Percentiles rank a stretch among this genome's conserved stretches.
Conservation (phyloP, 108 stramenopile species). For the Tribonema minus region DNA sequence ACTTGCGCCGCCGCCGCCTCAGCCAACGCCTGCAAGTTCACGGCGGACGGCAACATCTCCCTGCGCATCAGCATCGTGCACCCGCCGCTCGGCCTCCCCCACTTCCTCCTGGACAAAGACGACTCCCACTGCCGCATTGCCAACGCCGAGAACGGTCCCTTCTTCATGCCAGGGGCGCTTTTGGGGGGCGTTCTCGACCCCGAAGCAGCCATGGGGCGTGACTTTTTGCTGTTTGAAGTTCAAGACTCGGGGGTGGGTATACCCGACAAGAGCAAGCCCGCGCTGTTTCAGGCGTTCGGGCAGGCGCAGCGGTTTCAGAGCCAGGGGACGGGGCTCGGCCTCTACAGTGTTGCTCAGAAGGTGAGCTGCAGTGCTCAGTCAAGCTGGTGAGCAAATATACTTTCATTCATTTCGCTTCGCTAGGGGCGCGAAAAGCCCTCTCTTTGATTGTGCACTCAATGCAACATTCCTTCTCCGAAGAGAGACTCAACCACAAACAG, state of each 20-base stretch:
- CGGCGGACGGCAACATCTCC: not conserved
- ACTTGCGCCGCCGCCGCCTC: not conserved
- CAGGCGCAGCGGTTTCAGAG: not conserved
- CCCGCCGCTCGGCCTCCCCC: not conserved
- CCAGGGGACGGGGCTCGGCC: conserved; percentile 5
- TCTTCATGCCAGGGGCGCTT: not conserved
- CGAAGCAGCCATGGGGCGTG: not conserved
- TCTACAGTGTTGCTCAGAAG: conserved; percentile 1
- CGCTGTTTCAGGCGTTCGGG: not conserved
- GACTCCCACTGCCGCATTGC: too few relatives aligned
- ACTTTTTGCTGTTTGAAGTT: not conserved
- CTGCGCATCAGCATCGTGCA: not conserved
- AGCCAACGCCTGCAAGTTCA: not conserved
- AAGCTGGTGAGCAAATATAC: too few relatives aligned
- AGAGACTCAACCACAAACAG: too few relatives aligned
- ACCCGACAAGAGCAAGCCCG: not conserved
- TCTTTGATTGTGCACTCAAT: too few relatives aligned
- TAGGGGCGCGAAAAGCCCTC: too few relatives aligned
- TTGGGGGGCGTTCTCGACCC: not conserved
- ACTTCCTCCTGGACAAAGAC: not conserved
- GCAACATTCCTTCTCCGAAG: too few relatives aligned
- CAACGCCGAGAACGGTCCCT: not conserved
- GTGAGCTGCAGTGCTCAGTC: too few relatives aligned
- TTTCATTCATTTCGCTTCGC: too few relatives aligned
- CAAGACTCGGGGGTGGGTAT: conserved; percentile 1